Evolutionary conservation across 1,284 basidiomycete species (phyloP).

Genomic region (Moniliophthora roreri): DNA sequence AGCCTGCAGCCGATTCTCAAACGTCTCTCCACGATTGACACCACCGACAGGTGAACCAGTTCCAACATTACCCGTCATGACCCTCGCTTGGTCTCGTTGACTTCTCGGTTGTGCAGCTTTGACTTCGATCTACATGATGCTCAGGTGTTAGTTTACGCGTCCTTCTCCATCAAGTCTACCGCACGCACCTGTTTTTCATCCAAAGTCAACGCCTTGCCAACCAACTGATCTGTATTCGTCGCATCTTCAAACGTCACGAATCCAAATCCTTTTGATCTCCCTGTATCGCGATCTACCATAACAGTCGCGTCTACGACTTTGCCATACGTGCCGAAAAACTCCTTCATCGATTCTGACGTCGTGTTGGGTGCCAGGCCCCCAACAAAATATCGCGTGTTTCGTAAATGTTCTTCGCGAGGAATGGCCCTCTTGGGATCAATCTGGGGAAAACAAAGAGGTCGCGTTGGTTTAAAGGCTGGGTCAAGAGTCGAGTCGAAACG

Average conservation of each 20-base stretch:
- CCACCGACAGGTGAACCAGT: background rate
- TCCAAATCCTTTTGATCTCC: slow-evolving; percentile 90
- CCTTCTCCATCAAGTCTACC: no score
- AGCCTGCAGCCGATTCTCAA: slow-evolving; percentile 24
- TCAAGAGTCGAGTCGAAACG: slow-evolving; percentile 18
- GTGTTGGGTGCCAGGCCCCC: slow-evolving; percentile 81
- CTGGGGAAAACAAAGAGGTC: slow-evolving; percentile 37
- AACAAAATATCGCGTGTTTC: slow-evolving; percentile 86
- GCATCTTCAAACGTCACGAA: slow-evolving; percentile 91
- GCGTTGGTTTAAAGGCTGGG: slow-evolving; percentile 9
- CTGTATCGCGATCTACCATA: slow-evolving; percentile 91
- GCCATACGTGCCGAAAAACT: slow-evolving; percentile 77
- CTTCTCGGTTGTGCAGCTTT: slow-evolving; percentile 81
- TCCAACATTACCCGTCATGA: slow-evolving; percentile 16
- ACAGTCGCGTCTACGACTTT: slow-evolving; percentile 89
- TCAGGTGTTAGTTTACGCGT: no score
- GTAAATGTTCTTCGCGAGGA: slow-evolving; percentile 82
- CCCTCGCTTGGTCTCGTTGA: slow-evolving; percentile 56
- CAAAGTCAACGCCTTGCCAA: slow-evolving; percentile 67
- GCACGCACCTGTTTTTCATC: slow-evolving; percentile 76
- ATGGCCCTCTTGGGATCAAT: slow-evolving; percentile 96
- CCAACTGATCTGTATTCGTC: slow-evolving; percentile 67
- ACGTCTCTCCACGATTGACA: slow-evolving; percentile 9
- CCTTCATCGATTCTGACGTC: slow-evolving; percentile 79
- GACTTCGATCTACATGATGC: slow-evolving; percentile 71